Conservation (phyloP, 352 stramenopile genomes). For the Globisporangium barbulae region DNA sequence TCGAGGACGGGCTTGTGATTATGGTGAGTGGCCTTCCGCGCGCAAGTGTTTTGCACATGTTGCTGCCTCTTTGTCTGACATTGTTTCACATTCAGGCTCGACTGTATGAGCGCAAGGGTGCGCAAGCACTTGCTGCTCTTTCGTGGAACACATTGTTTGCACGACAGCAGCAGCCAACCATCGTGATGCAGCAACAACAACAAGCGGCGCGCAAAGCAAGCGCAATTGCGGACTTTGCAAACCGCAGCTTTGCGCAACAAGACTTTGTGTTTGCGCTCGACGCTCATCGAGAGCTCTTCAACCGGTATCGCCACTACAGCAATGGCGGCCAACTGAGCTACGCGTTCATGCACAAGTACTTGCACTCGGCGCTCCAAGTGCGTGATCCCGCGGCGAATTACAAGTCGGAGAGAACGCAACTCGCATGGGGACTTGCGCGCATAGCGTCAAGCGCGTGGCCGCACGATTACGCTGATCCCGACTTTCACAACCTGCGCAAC, state of each 20-base stretch:
- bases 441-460: neutral
- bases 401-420: conserved; percentile 15
- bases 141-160: conserved; percentile 39
- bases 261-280: conserved; percentile 40
- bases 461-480: neutral
- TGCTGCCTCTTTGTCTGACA: neutral
- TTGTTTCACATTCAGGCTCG: conserved; percentile 21
- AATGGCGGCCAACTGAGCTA: conserved; percentile 3
- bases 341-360: conserved; percentile 24
- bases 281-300: conserved; percentile 19
- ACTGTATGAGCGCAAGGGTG: conserved; percentile 33
- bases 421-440: conserved; percentile 32
- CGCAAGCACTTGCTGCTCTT: conserved; percentile 17
- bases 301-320: neutral
- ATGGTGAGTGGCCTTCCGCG: conserved; percentile 29
- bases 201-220: neutral
- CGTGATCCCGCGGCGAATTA: conserved; percentile 18
- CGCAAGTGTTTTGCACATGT: neutral
- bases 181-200: neutral
- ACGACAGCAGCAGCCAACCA: neutral
- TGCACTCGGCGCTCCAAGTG: conserved; percentile 27
- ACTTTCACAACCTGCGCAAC: conserved; percentile 33
- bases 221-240: conserved; percentile 17
- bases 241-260: conserved; percentile 26
- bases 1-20: conserved; percentile 33